Evolutionary conservation across 768 basidiomycete genomes (phyloP).

Genomic region (Boletus edulis): DNA sequence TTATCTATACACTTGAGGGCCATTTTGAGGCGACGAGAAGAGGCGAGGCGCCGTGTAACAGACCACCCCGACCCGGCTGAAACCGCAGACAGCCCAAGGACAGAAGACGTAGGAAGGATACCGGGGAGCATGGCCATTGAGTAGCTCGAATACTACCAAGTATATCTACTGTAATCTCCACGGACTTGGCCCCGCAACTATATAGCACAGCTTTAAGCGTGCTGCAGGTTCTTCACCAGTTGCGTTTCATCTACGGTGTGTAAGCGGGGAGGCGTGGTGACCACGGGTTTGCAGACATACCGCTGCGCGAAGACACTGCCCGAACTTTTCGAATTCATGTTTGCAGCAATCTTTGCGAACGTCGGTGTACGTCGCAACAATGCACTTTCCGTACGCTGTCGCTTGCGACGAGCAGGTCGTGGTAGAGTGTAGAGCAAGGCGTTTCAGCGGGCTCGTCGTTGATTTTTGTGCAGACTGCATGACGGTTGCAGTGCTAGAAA

Average conservation of each 20-base stretch:
- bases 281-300: conserved; percentile 47
- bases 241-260: conserved; percentile 49
- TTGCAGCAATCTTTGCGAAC: conserved; percentile 81
- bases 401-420: conserved; percentile 73
- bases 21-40: conserved; percentile 49
- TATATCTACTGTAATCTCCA: conserved; percentile 21
- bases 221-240: conserved; percentile 38
- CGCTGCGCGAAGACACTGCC: conserved; percentile 72
- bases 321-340: conserved; percentile 82
- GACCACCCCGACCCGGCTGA: conserved; percentile 22
- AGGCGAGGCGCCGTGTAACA: conserved; percentile 35
- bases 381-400: conserved; percentile 82
- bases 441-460: conserved; percentile 47
- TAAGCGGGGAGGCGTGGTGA: background rate
- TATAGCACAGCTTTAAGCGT: background rate
- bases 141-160: conserved; percentile 14
- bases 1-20: conserved; percentile 48
- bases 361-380: conserved; percentile 79
- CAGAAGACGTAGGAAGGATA: conserved; percentile 38
- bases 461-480: conserved; percentile 30
- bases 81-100: conserved; percentile 29
- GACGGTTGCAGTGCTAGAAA: background rate
- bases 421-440: conserved; percentile 69
- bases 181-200: conserved; percentile 5
- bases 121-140: conserved; percentile 30